These are phyloP conservation scores for Fraxinus anomala DNA, from an alignment of 257 asterid genomes.

Conservation along the genomic window DNA sequence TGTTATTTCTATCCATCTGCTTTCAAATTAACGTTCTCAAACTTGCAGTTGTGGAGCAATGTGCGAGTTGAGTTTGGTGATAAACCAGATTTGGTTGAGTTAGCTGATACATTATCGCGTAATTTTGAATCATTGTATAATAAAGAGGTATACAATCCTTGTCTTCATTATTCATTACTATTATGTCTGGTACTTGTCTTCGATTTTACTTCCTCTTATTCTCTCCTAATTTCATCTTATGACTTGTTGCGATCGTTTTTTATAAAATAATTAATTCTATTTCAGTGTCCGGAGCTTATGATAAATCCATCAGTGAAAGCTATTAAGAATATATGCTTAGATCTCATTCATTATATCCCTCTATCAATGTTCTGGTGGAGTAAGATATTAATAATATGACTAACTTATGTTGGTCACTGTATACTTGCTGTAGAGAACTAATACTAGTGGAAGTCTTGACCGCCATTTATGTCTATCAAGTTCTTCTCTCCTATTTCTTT, in stretches of 20 bases:
- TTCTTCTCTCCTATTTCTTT: neutral
- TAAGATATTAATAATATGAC: neutral
- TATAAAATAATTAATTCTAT: neutral
- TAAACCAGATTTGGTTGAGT: neutral
- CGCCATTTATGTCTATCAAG: neutral
- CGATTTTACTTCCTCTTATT: neutral
- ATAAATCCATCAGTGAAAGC: neutral
- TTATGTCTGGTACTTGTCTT: neutral
- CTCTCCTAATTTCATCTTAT: neutral
- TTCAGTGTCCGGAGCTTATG: neutral
- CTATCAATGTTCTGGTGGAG: too few species aligned
- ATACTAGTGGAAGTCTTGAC: neutral
- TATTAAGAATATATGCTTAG: neutral
- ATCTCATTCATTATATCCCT: neutral
- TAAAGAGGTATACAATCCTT: neutral
- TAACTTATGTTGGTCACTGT: neutral
- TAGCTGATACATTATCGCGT: neutral
- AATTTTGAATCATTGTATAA: neutral
- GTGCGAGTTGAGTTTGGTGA: neutral
- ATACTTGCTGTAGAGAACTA: neutral
- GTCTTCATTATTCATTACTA: neutral
- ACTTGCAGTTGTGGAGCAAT: conserved; percentile 10
- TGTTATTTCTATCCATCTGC: neutral
- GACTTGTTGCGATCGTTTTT: neutral
- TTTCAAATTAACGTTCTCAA: neutral